Conservation (phyloP, 2,329 filamentous ascomycete genomes). For the Penicillium sp. region DNA sequence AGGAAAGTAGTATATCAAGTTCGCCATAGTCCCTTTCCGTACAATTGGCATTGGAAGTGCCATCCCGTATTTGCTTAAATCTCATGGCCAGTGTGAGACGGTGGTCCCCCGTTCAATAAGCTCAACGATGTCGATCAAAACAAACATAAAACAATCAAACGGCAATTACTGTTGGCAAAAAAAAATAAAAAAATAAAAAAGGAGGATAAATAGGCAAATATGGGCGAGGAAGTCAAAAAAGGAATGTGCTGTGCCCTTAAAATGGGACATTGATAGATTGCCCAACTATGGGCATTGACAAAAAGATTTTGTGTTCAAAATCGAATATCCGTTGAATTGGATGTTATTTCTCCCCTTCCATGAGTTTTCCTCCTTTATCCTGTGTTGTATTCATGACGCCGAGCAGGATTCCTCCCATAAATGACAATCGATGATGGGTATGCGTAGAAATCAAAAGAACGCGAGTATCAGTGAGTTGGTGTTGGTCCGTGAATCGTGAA, state of each 20-base stretch:
- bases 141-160: neutral
- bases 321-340: neutral
- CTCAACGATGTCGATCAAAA: neutral
- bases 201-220: neutral
- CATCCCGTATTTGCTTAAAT: neutral
- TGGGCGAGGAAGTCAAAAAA: neutral
- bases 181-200: neutral
- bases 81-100: neutral
- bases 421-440: conserved; percentile 27
- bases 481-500: conserved; percentile 23
- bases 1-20: neutral
- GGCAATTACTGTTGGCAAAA: neutral
- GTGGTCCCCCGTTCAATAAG: conserved; percentile 9
- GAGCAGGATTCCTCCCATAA: conserved; percentile 11
- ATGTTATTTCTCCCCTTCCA: neutral
- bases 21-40: conserved; percentile 2
- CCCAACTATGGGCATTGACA: neutral
- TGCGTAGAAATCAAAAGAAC: conserved; percentile 22
- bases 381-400: conserved; percentile 22
- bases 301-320: neutral
- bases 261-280: neutral
- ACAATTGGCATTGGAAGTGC: neutral
- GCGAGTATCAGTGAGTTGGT: conserved; percentile 10
- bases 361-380: conserved; percentile 11
- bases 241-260: neutral